These are phyloP conservation scores for Syzygium aromaticum DNA, from an alignment of 345 rosid genomes.

Conservation along the genomic window DNA sequence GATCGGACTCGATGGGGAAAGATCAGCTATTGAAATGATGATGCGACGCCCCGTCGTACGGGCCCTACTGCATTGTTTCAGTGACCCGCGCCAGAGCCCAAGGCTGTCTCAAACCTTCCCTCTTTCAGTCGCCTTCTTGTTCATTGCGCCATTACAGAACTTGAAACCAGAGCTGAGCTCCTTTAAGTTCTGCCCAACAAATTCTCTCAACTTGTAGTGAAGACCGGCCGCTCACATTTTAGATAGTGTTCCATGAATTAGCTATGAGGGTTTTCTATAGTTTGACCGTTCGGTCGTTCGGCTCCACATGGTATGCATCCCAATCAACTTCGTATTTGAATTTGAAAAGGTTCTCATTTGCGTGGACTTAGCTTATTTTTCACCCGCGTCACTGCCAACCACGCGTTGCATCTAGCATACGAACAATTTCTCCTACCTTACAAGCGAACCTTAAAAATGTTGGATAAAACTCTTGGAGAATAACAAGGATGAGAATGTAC, in stretches of 20 bases:
- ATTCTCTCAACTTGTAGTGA: not conserved
- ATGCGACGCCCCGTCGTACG: not conserved
- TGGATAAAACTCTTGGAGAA: not conserved
- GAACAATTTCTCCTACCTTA: not conserved
- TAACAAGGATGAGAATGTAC: not conserved
- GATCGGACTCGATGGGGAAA: not conserved
- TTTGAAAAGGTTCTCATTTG: not conserved
- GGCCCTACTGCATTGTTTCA: not conserved
- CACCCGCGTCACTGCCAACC: not conserved
- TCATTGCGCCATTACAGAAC: not conserved
- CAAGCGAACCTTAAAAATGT: not conserved
- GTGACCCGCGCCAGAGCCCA: not conserved
- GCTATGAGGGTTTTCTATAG: not conserved
- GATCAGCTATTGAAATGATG: not conserved
- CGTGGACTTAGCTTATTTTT: not conserved
- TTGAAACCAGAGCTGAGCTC: not conserved
- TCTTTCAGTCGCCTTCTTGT: not conserved
- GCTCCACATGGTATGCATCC: not conserved
- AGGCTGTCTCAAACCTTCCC: not conserved
- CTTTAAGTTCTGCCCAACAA: fast-evolving
- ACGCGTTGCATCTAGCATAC: not conserved
- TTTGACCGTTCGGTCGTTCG: not conserved
- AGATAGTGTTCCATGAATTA: no score
- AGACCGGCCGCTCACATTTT: not conserved
- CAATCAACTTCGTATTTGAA: not conserved